Conservation (phyloP, 2,329 filamentous ascomycete genomes). For the Epichloe aotearoae region DNA sequence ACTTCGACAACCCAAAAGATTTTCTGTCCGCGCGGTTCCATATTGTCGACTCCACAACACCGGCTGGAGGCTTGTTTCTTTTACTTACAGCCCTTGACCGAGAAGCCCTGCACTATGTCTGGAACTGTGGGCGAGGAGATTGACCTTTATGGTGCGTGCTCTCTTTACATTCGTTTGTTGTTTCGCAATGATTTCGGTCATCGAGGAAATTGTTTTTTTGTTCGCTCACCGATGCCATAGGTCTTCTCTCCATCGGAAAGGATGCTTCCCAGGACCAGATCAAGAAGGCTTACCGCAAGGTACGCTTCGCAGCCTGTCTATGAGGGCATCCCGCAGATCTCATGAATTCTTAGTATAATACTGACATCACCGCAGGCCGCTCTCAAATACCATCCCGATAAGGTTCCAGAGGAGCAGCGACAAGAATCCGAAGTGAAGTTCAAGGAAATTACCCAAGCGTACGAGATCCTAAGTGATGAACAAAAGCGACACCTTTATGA, state of each 20-base stretch:
- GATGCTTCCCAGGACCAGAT: conserved; percentile 66
- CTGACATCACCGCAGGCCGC: conserved; percentile 48
- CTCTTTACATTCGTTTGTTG: no score
- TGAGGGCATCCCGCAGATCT: neutral
- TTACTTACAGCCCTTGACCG: neutral
- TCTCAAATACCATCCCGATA: conserved; percentile 84
- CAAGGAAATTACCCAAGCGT: conserved; percentile 85
- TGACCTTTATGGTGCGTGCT: conserved; percentile 46
- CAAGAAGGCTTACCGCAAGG: conserved; percentile 95
- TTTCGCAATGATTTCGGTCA: no score
- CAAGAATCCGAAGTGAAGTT: conserved; percentile 81
- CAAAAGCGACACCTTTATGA: conserved; percentile 89
- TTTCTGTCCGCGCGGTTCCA: neutral
- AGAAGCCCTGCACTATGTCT: conserved; percentile 9
- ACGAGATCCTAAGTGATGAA: conserved; percentile 95
- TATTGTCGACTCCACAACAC: neutral
- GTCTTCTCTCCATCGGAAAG: conserved; percentile 64
- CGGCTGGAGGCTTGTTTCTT: neutral
- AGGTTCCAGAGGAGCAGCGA: conserved; percentile 76
- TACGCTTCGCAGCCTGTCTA: conserved; percentile 24
- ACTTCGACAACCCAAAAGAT: conserved; percentile 1
- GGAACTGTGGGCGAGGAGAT: conserved; percentile 24
- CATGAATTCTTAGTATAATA: neutral
- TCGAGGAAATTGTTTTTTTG: neutral
- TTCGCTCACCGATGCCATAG: conserved; percentile 29